phyloP scores from a whole-genome alignment of 1,284 basidiomycete genomes.

The Ganoderma lucidum region DNA sequence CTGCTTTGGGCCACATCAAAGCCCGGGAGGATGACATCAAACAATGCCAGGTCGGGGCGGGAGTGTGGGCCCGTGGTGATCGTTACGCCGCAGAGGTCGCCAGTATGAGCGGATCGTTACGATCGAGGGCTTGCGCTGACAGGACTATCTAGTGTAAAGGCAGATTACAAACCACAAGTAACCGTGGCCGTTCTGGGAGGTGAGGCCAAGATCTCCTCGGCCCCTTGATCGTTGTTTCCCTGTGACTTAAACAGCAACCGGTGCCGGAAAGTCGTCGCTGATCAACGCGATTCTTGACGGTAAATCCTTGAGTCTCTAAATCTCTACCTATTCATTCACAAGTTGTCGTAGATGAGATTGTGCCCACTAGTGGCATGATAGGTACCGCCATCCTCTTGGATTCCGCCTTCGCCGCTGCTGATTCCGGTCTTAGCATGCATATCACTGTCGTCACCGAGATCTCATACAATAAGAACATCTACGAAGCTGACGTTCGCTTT shows the following conservation, averaged over 20 bases:
- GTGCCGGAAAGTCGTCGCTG: background rate
- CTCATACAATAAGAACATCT: background rate
- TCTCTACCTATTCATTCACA: background rate
- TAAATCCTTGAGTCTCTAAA: background rate
- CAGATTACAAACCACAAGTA: background rate
- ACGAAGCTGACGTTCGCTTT: background rate
- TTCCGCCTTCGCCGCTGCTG: background rate
- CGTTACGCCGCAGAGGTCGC: background rate
- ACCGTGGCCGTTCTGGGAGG: background rate
- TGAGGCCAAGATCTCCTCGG: background rate
- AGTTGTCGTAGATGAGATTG: background rate
- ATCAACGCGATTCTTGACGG: background rate
- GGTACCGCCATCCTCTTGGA: background rate
- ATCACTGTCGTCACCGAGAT: background rate
- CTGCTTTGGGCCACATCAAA: background rate
- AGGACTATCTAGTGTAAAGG: background rate
- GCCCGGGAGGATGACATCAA: background rate
- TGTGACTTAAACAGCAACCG: background rate
- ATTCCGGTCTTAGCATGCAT: background rate
- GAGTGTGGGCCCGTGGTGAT: background rate
- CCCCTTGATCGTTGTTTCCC: background rate
- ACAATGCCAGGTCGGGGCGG: background rate
- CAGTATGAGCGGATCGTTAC: background rate
- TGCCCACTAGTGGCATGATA: background rate
- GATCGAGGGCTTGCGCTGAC: background rate